Conservation (phyloP, 139 green algal genomes). For the Chlorella sp. region DNA sequence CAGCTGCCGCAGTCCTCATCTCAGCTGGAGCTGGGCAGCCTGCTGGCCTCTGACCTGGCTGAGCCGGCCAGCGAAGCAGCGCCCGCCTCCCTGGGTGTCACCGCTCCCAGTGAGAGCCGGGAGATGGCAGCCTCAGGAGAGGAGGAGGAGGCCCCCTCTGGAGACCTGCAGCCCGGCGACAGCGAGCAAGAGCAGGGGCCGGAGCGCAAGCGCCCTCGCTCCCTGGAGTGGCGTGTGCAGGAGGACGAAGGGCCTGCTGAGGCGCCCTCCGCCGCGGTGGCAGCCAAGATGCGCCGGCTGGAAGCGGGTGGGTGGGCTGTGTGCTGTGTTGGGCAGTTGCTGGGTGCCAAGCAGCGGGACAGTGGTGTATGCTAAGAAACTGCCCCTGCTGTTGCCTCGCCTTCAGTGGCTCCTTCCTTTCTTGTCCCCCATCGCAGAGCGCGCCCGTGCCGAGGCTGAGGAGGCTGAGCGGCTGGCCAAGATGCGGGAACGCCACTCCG, state of each 20-base stretch:
- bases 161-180: not conserved
- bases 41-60: not conserved
- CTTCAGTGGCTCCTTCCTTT: too few relatives aligned
- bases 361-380: too few relatives aligned
- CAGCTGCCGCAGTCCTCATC: not conserved
- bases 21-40: not conserved
- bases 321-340: too few relatives aligned
- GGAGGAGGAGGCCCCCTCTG: not conserved
- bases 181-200: not conserved
- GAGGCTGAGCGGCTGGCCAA: conserved; percentile 1
- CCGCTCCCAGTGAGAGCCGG: not conserved
- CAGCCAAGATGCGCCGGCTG: conserved; percentile 1
- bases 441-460: not conserved
- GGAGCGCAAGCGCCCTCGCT: not conserved
- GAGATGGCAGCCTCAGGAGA: not conserved
- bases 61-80: not conserved
- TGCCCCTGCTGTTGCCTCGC: too few relatives aligned
- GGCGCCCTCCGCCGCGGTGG: not conserved
- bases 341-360: too few relatives aligned
- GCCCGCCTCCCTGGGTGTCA: not conserved
- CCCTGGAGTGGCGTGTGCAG: not conserved
- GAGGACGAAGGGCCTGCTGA: not conserved
- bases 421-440: not conserved
- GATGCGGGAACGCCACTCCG: not conserved
- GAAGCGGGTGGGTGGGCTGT: not conserved